phyloP scores from a whole-genome alignment of 2,329 filamentous ascomycete genomes.

The Apiospora saccharicola region DNA sequence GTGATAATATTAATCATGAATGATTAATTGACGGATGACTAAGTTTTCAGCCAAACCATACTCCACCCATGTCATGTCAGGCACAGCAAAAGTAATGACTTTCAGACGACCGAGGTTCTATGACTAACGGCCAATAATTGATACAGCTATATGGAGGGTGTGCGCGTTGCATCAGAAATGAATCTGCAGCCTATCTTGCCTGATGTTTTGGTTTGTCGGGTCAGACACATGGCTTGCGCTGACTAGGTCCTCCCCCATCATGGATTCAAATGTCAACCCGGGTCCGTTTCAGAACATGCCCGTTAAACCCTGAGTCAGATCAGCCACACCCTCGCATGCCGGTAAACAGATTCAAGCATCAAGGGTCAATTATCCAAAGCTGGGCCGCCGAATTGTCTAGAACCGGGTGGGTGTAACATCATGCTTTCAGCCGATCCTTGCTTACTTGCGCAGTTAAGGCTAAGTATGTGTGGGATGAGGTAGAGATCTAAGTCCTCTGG shows the following conservation, averaged over 20 bases:
- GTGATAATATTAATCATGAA: no score
- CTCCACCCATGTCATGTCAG: no score
- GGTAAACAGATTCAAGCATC: not conserved
- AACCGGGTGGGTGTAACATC: not conserved
- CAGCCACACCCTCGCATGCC: not conserved
- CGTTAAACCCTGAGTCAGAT: not conserved
- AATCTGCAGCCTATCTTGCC: not conserved
- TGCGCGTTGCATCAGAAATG: no score
- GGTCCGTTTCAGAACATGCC: conserved; percentile 5
- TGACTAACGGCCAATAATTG: no score
- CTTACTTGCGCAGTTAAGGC: not conserved
- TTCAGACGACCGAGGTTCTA: no score
- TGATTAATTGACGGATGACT: no score
- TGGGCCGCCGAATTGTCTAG: not conserved
- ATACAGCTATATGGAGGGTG: no score
- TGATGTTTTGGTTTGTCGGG: not conserved
- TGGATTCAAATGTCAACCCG: not conserved
- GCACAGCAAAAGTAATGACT: no score
- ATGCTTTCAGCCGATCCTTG: not conserved
- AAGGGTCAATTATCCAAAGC: not conserved
- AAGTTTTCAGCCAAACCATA: no score
- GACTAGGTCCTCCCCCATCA: not conserved
- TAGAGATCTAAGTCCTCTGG: not conserved
- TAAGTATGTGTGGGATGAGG: no score
- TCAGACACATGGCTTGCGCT: not conserved